phyloP scores from a whole-genome alignment of 2,329 filamentous ascomycete species.

The Aspergillus ustus region DNA sequence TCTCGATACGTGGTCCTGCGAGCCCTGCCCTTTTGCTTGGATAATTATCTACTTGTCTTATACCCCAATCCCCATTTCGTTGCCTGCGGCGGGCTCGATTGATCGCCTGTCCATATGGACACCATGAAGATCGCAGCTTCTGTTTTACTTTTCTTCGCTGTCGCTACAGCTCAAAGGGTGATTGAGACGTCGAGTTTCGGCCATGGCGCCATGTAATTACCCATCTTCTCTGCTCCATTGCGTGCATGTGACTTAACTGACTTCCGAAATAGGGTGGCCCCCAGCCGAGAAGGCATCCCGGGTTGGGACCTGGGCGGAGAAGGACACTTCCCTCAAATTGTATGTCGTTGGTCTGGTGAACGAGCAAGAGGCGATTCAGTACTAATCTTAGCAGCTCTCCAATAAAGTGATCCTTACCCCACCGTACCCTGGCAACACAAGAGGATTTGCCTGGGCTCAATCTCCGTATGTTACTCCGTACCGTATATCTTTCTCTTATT shows the following conservation, averaged over 20 bases:
- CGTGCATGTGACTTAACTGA: neutral
- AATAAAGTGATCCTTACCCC: slow-evolving; percentile 93
- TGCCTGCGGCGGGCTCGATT: slow-evolving; percentile 4
- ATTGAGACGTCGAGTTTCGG: slow-evolving; percentile 80
- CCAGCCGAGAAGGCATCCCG: slow-evolving; percentile 53
- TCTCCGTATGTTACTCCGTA: slow-evolving; percentile 51
- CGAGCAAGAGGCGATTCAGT: neutral
- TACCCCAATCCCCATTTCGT: neutral
- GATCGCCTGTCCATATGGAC: slow-evolving; percentile 23
- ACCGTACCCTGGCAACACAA: slow-evolving; percentile 80
- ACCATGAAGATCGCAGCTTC: slow-evolving; percentile 49
- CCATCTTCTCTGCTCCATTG: neutral
- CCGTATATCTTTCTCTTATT: neutral
- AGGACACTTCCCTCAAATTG: slow-evolving; percentile 60
- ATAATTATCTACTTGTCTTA: neutral
- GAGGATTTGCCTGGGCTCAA: slow-evolving; percentile 82
- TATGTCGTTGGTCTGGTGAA: slow-evolving; percentile 27
- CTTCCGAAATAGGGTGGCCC: slow-evolving; percentile 62
- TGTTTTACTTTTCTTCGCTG: slow-evolving; percentile 52
- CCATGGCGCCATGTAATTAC: slow-evolving; percentile 63
- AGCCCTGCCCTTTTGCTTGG: neutral
- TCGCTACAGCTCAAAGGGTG: slow-evolving; percentile 66
- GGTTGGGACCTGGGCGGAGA: slow-evolving; percentile 61
- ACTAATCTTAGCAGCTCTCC: slow-evolving; percentile 61
- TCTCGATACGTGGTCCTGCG: neutral